phyloP scores from a whole-genome alignment of 2,329 filamentous ascomycete species.

The Seiridium cupressi region DNA sequence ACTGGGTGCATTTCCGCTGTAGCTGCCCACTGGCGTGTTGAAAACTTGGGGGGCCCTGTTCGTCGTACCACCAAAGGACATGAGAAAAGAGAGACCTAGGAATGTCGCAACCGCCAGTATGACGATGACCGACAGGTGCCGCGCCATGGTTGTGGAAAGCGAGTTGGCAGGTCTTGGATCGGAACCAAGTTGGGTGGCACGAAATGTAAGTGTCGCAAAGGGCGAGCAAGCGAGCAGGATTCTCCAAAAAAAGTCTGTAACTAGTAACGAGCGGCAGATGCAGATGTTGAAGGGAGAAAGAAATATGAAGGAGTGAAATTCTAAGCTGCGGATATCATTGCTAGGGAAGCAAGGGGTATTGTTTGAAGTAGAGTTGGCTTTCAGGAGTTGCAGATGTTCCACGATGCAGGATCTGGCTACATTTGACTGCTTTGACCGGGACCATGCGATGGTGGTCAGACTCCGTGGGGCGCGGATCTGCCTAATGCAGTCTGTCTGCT shows the following conservation, averaged over 20 bases:
- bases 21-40: slow-evolving; percentile 13
- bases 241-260: too few species aligned
- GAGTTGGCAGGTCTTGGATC: background rate
- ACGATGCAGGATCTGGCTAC: background rate
- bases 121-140: slow-evolving; percentile 53
- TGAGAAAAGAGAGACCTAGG: slow-evolving; percentile 57
- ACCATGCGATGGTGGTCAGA: slow-evolving; percentile 6
- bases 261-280: too few species aligned
- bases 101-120: slow-evolving; percentile 54
- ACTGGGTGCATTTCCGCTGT: background rate
- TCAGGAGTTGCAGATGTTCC: background rate
- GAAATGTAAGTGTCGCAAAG: background rate
- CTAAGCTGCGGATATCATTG: background rate
- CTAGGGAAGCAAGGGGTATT: background rate
- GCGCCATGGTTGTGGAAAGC: slow-evolving; percentile 40
- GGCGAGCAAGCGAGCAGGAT: too few species aligned
- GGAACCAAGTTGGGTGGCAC: background rate
- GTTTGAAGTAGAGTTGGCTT: slow-evolving; percentile 1
- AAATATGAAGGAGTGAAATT: background rate
- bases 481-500: background rate
- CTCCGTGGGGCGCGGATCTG: background rate
- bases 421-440: background rate
- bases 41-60: slow-evolving; percentile 17
- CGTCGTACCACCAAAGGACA: slow-evolving; percentile 42
- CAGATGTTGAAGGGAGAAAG: background rate